Conservation (phyloP, 306 rosid species). For the Echinosophora koreensis region DNA sequence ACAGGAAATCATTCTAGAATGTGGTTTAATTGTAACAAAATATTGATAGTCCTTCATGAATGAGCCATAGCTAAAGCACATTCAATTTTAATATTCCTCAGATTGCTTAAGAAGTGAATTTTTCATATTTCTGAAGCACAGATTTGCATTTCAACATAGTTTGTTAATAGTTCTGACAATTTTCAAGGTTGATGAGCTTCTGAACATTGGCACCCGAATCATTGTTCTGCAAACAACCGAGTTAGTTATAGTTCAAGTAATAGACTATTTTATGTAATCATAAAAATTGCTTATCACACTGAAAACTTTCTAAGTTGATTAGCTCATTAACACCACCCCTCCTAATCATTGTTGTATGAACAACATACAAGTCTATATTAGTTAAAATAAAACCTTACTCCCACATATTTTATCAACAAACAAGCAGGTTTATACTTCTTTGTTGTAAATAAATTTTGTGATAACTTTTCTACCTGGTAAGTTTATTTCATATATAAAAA, state of each 20-base stretch:
- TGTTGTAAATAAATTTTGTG: conserved; percentile 5
- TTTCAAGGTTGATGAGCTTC: conserved; percentile 27
- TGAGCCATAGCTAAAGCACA: neutral
- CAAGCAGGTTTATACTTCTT: conserved; percentile 4
- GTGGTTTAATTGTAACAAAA: conserved; percentile 6
- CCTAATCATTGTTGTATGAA: conserved; percentile 12
- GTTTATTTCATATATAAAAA: neutral
- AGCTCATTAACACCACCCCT: neutral
- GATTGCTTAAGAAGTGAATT: conserved; percentile 25
- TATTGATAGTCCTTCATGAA: neutral
- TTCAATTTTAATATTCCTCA: conserved; percentile 2
- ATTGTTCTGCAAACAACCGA: conserved; percentile 14
- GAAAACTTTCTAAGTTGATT: conserved; percentile 10
- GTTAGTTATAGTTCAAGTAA: neutral
- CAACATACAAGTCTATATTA: conserved; percentile 8
- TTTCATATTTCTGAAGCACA: conserved; percentile 27
- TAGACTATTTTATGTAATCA: conserved; percentile 19
- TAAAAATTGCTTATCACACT: neutral
- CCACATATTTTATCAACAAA: conserved; percentile 1
- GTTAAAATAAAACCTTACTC: conserved; percentile 17
- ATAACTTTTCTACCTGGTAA: neutral
- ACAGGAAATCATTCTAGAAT: conserved; percentile 15
- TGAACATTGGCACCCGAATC: conserved; percentile 6
- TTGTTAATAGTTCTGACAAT: too few species aligned
- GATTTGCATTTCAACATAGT: neutral